Evolutionary conservation across 192 early-diverging fungal species (phyloP), one percentile per base, ranked within the genome.

Genomic region (Mortierella alpina): DNA sequence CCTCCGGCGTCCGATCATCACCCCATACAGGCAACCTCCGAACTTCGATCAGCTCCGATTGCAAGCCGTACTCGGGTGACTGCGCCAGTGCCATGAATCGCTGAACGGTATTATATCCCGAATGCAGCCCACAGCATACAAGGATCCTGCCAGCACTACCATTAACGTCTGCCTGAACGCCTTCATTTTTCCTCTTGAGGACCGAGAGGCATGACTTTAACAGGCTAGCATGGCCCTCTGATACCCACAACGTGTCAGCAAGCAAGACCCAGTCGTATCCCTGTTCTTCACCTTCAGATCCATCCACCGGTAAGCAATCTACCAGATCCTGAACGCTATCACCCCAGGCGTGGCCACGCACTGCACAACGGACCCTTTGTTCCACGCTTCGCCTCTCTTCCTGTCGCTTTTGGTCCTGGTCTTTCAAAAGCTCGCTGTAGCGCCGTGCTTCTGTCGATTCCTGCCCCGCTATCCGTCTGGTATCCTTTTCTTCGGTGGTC

Each of bases 271-370:
- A 72, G 49, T 79, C 63, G 46, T 79, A 79, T n/a, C 63, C 41
- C n/a, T 2, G 23, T 4, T 40, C 14, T 4, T 20, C 11, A 5
- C 17, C 56, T 5, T 17, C 49, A 5, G 12, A 15, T 1, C 2
- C 8, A 18, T 14, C 15, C 14, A n/a, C 11, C 9, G 63, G 63
- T 12, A 78, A 40, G 23, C 75, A 77, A 4, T 66, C 69, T 57
- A 79, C 9, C 51, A 79, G 47, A 18, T 79, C 69, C 14, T 72
- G 51, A 9, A 79, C 76, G 15, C 64, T 62, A n/a, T 66, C 52
- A 14, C 77, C 70, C 77, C 77, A 80, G 5, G 69, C 70, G 47
- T 80, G 77, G 13, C 70, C 77, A 8, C 77, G 77, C 10, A 80
- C 77, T 17, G 77, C 77, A 72, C 70, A 72, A 20, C 44, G 67